Conservation (phyloP, 2,329 filamentous ascomycete species). For the Emericellopsis atlantica region DNA sequence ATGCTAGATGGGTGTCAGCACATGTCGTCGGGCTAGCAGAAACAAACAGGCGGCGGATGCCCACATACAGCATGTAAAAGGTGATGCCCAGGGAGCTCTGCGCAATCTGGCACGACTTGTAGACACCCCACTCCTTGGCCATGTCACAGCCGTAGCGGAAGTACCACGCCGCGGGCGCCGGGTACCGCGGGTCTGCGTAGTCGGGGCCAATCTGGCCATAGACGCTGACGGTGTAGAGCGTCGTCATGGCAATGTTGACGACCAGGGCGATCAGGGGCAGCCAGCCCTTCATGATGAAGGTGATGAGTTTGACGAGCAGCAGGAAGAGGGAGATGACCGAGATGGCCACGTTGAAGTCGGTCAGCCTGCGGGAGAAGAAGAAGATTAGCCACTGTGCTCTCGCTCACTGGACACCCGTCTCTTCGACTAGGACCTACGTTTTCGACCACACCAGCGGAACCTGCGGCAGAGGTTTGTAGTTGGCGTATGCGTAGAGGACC, state of each 20-base stretch:
- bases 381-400: not conserved
- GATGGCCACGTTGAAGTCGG: constrained; percentile 64
- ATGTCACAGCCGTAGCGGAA: constrained; percentile 56
- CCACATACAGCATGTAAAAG: constrained; percentile 54
- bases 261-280: constrained; percentile 51
- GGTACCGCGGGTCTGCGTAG: constrained; percentile 50
- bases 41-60: not conserved
- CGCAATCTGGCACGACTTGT: constrained; percentile 53
- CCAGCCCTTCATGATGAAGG: constrained; percentile 60
- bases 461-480: constrained; percentile 48
- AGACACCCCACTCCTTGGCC: constrained; percentile 37
- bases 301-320: constrained; percentile 56
- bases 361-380: constrained; percentile 38
- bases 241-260: constrained; percentile 42
- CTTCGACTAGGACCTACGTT: constrained; percentile 50
- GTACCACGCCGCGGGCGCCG: constrained; percentile 60
- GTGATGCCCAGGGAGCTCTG: constrained; percentile 54
- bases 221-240: constrained; percentile 52
- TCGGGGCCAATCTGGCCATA: constrained; percentile 65
- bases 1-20: constrained; percentile 24
- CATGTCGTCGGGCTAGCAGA: not conserved
- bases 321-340: constrained; percentile 67
- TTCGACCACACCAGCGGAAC: constrained; percentile 62
- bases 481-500: constrained; percentile 61
- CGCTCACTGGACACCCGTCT: not conserved